phyloP scores from a whole-genome alignment of 345 rosid species.

The Populus davidiana region DNA sequence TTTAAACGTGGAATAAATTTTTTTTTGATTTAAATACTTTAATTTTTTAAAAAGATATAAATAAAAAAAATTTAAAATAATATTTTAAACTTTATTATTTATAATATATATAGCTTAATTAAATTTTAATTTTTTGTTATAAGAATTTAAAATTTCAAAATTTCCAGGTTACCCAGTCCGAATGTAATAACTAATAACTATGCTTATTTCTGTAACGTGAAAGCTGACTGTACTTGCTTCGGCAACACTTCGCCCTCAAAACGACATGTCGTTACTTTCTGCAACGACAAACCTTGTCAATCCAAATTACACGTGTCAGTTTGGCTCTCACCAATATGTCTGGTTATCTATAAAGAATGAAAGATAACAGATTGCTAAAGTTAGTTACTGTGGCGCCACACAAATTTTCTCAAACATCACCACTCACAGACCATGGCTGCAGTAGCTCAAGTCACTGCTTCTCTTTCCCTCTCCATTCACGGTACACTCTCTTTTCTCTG shows the following conservation, averaged over 20 bases:
- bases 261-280: background rate
- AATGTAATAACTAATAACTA: too few relatives aligned
- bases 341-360: background rate
- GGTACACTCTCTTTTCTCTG: constrained; percentile 29
- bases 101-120: too few relatives aligned
- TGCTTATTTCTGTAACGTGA: too few relatives aligned
- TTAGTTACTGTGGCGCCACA: constrained; percentile 1
- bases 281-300: background rate
- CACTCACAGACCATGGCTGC: constrained; percentile 3
- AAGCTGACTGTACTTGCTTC: too few relatives aligned
- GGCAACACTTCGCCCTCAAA: too few relatives aligned
- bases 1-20: accelerated
- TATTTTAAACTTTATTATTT: too few relatives aligned
- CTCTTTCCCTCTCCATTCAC: constrained; percentile 45
- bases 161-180: too few relatives aligned
- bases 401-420: background rate
- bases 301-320: constrained; percentile 9
- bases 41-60: too few relatives aligned
- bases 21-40: too few relatives aligned
- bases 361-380: background rate
- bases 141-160: too few relatives aligned
- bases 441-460: constrained; percentile 54
- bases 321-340: background rate
- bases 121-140: too few relatives aligned
- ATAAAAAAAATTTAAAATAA: too few relatives aligned